These are phyloP conservation scores for Penicillium manginii DNA, from an alignment of 495 filamentous ascomycete species.

Conservation along the genomic window DNA sequence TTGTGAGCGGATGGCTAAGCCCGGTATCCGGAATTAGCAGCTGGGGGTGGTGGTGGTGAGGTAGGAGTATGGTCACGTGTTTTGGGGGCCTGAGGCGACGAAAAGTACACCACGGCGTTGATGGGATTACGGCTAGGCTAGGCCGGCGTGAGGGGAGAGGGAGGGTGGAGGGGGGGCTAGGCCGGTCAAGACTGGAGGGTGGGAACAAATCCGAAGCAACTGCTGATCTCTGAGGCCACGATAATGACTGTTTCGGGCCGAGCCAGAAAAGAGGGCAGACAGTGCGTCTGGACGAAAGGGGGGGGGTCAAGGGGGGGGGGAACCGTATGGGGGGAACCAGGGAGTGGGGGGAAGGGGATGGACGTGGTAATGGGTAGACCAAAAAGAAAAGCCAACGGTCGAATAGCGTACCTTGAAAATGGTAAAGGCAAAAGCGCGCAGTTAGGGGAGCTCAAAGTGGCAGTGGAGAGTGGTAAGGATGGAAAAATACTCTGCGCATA, in stretches of 20 bases:
- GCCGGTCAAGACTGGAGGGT: constrained; percentile 16
- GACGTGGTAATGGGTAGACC: too few relatives aligned
- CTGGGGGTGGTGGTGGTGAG: constrained; percentile 26
- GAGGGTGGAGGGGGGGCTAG: not conserved
- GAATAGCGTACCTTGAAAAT: constrained; percentile 24
- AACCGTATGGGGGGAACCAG: not conserved
- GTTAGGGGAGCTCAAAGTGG: constrained; percentile 24
- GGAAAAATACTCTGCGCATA: constrained; percentile 17
- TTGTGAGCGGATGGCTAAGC: constrained; percentile 47
- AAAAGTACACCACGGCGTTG: constrained; percentile 2
- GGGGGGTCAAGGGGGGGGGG: constrained; percentile 19
- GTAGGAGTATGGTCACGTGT: constrained; percentile 41
- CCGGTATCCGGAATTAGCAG: constrained; percentile 48
- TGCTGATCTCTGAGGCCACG: constrained; percentile 22
- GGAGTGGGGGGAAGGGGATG: constrained; percentile 13
- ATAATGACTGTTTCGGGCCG: constrained; percentile 25
- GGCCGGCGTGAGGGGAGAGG: constrained; percentile 15
- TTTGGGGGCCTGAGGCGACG: constrained; percentile 29
- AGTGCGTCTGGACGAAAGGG: constrained; percentile 17
- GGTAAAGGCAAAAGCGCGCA: constrained; percentile 25
- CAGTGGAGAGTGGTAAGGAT: constrained; percentile 18
- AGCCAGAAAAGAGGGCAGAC: constrained; percentile 25
- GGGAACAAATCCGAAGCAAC: constrained; percentile 10
- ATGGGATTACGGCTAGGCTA: constrained; percentile 5
- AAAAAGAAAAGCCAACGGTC: not conserved